Evolutionary conservation across 2,329 filamentous ascomycete genomes (phyloP).

Genomic region (Cladophialophora bantiana): DNA sequence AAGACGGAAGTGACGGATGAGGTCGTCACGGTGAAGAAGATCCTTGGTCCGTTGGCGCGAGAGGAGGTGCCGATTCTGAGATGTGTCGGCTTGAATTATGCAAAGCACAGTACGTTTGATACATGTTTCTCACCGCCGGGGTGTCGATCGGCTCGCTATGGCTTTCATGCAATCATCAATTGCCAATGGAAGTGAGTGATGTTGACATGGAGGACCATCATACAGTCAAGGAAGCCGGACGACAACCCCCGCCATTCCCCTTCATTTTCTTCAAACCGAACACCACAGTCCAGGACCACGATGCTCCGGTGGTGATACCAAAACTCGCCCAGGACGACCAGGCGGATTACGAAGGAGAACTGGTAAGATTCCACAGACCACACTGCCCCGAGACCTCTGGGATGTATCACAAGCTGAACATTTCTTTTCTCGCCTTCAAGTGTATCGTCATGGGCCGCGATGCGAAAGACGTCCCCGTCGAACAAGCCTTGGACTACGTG

Average conservation of each 20-base stretch:
- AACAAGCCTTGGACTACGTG: constrained; percentile 49
- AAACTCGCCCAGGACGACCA: constrained; percentile 50
- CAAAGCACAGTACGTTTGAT: constrained; percentile 51
- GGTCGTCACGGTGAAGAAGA: constrained; percentile 59
- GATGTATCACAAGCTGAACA: background rate
- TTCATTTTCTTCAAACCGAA: constrained; percentile 52
- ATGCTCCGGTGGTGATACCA: constrained; percentile 43
- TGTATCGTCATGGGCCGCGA: constrained; percentile 47
- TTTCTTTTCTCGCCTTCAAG: background rate
- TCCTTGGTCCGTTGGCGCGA: constrained; percentile 61
- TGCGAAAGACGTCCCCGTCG: constrained; percentile 47
- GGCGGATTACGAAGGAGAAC: constrained; percentile 52
- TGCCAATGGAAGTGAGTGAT: background rate
- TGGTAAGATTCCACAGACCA: constrained; percentile 39
- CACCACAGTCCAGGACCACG: constrained; percentile 46
- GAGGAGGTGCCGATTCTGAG: constrained; percentile 63
- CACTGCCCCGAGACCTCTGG: background rate
- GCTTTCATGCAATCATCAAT: background rate
- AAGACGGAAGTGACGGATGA: constrained; percentile 57
- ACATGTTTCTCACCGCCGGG: background rate
- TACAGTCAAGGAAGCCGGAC: constrained; percentile 47
- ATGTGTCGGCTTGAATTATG: constrained; percentile 57
- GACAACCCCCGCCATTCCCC: constrained; percentile 48
- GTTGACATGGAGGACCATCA: background rate
- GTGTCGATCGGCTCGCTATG: background rate